Evolutionary conservation across 2,329 filamentous ascomycete genomes (phyloP), one percentile per base, ranked within the genome.

Genomic region (Corniculantispora saksenae): DNA sequence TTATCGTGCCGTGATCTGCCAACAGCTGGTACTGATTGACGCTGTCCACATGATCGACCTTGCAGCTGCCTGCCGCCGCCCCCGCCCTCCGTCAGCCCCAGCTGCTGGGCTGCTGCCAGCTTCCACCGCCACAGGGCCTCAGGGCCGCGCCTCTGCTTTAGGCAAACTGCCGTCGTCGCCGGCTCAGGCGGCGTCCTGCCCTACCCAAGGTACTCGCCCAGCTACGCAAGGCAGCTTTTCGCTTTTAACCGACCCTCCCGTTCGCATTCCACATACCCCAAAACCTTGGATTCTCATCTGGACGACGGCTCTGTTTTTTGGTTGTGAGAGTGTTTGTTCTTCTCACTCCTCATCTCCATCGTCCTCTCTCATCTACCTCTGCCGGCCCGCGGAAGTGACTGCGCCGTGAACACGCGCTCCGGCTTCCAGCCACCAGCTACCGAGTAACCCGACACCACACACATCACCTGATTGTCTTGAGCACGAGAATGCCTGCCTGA

Each of bases 401-500:
- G 32, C 32, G 32, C 10, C n/a, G 45, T 19, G 35, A 21, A 45
- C 25, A 8, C 29, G 57, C 21, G 35, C 48, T 3, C 2, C 23
- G 50, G 23, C 25, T 54, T 54, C 58, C 60, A 54, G 60, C 60
- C 48, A 47, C 60, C 40, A 62, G 60, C 60, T 55, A 55, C 59
- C 47, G 23, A 51, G 10, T 17, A 35, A 38, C 6, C 32, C 48
- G 32, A 23, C 47, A n/a, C 51, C 45, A 38, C 35, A 29, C 43
- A 25, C 50, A 62, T 62, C 60, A 62, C 60, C 48, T 55, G 60
- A 62, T 62, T 62, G 50, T 27, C 25, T n/a, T 47, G 21, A 35
- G 59, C 59, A 25, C 35, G 27, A 62, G 23, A 45, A 55, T 62
- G 50, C 38, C 60, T 55, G 60, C 60, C 60, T 62, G 60, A 55